phyloP scores from a whole-genome alignment of 306 rosid species.

The Corylus heterophylla region DNA sequence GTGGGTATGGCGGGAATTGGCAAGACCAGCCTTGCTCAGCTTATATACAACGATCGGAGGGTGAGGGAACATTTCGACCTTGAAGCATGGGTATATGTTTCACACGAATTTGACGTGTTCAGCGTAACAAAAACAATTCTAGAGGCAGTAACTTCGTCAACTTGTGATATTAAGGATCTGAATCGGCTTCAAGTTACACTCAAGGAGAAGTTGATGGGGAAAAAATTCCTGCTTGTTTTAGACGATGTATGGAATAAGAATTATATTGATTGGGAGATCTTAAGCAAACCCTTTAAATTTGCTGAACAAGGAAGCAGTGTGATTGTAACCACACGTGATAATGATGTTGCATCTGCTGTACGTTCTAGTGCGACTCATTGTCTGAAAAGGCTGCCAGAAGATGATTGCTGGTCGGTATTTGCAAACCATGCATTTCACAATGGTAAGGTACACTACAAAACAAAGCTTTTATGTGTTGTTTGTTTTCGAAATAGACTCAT shows the following conservation, averaged over 20 bases:
- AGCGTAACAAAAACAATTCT: no score
- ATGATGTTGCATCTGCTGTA: constrained; percentile 4
- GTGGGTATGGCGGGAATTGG: no score
- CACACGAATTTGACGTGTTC: no score
- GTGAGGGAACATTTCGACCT: no score
- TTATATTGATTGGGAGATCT: not conserved
- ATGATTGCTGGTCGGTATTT: constrained; percentile 30
- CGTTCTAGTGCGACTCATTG: not conserved
- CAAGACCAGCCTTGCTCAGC: no score
- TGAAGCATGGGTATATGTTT: no score
- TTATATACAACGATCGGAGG: no score
- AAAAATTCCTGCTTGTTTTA: constrained; percentile 23
- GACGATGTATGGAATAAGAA: constrained; percentile 32
- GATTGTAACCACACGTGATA: constrained; percentile 19
- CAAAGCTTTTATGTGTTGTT: no score
- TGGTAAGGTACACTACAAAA: not conserved
- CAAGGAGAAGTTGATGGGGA: not conserved
- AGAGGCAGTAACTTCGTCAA: not conserved
- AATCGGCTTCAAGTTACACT: not conserved
- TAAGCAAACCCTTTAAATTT: constrained; percentile 4
- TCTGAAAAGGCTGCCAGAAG: constrained; percentile 9
- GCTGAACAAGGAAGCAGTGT: constrained; percentile 5
- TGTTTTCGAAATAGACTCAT: no score
- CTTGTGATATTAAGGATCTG: not conserved
- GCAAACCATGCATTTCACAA: constrained; percentile 19